These are phyloP conservation scores for Rhodotorula toruloides DNA, from an alignment of 768 basidiomycete genomes.

Conservation along the genomic window DNA sequence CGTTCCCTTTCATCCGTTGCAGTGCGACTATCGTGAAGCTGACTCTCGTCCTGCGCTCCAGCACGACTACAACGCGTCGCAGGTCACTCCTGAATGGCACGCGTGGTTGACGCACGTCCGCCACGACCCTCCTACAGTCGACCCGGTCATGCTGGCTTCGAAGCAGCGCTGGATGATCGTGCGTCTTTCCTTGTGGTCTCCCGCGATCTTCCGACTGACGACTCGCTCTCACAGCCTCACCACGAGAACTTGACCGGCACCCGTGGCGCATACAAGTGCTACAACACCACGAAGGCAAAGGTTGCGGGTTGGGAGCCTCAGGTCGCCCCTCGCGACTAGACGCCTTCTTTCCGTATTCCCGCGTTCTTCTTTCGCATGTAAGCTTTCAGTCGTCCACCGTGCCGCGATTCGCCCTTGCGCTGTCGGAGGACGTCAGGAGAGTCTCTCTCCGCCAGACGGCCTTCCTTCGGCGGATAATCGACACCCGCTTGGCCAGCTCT, in stretches of 20 bases:
- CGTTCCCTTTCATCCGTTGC: constrained; percentile 27
- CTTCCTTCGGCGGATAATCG: no score
- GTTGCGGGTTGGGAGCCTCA: constrained; percentile 78
- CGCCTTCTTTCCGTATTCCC: neutral
- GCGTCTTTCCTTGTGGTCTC: constrained; percentile 44
- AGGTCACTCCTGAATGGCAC: constrained; percentile 95
- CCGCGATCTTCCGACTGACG: neutral
- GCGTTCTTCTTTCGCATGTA: constrained; percentile 2
- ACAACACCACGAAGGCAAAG: constrained; percentile 81
- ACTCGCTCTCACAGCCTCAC: constrained; percentile 57
- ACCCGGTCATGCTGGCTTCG: constrained; percentile 62
- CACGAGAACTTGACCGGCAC: constrained; percentile 88
- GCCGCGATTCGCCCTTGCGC: no score
- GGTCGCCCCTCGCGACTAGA: constrained; percentile 45
- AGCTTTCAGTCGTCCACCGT: neutral
- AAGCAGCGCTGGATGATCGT: constrained; percentile 81
- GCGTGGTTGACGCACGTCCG: constrained; percentile 91
- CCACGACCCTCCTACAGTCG: constrained; percentile 68
- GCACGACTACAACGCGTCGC: constrained; percentile 78
- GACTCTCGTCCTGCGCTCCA: neutral
- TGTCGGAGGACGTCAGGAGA: no score
- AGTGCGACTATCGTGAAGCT: no score
- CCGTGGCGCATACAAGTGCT: constrained; percentile 78
- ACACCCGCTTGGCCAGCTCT: no score
- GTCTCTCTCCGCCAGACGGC: neutral